phyloP scores from a whole-genome alignment of 1,139 yeast species.

The Candida buenavistaensis region DNA sequence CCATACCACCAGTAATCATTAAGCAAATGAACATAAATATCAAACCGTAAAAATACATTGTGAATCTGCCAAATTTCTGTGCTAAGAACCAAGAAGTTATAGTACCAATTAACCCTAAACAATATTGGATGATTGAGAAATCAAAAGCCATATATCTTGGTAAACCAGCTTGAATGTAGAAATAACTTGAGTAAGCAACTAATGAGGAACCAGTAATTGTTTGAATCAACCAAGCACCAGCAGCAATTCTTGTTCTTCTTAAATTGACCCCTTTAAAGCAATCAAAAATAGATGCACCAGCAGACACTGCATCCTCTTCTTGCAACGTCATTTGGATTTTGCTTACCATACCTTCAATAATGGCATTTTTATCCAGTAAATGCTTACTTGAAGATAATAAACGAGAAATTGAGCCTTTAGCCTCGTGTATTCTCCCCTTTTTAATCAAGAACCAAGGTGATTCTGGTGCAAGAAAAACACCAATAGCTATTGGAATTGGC shows the following conservation, averaged over 20 bases:
- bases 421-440: slow-evolving; percentile 33
- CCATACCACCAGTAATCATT: slow-evolving; percentile 44
- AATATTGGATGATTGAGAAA: slow-evolving; percentile 46
- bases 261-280: slow-evolving; percentile 53
- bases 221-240: slow-evolving; percentile 51
- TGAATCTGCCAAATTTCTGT: slow-evolving; percentile 48
- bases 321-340: slow-evolving; percentile 44
- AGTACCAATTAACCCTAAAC: slow-evolving; percentile 53
- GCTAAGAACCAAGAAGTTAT: slow-evolving; percentile 52
- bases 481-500: slow-evolving; percentile 50
- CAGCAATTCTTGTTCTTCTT: slow-evolving; percentile 57
- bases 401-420: slow-evolving; percentile 34
- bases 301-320: slow-evolving; percentile 38
- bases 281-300: slow-evolving; percentile 39
- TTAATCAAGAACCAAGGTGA: slow-evolving; percentile 47
- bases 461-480: slow-evolving; percentile 40
- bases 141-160: slow-evolving; percentile 41
- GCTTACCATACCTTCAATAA: slow-evolving; percentile 41
- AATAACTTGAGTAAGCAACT: slow-evolving; percentile 55
- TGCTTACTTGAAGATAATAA: slow-evolving; percentile 33
- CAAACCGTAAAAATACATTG: slow-evolving; percentile 47
- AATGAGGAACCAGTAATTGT: slow-evolving; percentile 52
- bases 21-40: slow-evolving; percentile 34
- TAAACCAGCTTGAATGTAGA: slow-evolving; percentile 51
- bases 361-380: slow-evolving; percentile 34